Evolutionary conservation across 129 eudicot species (phyloP).

Genomic region (Apium graveolens): DNA sequence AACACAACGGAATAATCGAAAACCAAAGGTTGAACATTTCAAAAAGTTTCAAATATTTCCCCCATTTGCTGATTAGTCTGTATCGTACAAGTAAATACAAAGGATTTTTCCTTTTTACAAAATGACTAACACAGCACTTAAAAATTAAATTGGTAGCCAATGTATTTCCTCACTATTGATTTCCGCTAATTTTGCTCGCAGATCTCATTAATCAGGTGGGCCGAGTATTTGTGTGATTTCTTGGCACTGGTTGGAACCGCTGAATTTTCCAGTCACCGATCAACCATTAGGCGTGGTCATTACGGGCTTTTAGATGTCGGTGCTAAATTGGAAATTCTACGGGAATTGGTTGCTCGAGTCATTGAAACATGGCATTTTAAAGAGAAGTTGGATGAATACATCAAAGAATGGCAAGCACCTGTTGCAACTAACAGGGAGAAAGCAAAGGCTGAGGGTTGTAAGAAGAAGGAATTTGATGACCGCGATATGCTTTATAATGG

Average conservation of each 20-base stretch:
- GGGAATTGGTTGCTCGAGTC: conserved; percentile 47
- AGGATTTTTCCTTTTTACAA: background rate
- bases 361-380: conserved; percentile 45
- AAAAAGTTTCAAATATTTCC: background rate
- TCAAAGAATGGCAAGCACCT: conserved; percentile 61
- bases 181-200: conserved; percentile 22
- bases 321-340: conserved; percentile 56
- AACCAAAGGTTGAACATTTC: conserved; percentile 47
- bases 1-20: conserved; percentile 47
- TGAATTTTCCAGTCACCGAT: conserved; percentile 31
- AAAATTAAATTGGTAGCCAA: background rate
- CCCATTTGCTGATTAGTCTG: background rate
- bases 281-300: conserved; percentile 76
- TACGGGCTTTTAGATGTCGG: conserved; percentile 58
- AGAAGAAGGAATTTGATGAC: conserved; percentile 71
- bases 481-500: conserved; percentile 36
- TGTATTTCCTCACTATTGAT: conserved; percentile 8
- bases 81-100: background rate
- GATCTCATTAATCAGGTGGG: conserved; percentile 73
- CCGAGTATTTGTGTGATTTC: conserved; percentile 81
- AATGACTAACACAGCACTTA: background rate
- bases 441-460: conserved; percentile 63
- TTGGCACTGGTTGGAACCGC: conserved; percentile 42
- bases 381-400: conserved; percentile 63
- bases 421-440: conserved; percentile 59